phyloP scores from a whole-genome alignment of 345 rosid genomes.

The Cardamine chenopodiifolia region DNA sequence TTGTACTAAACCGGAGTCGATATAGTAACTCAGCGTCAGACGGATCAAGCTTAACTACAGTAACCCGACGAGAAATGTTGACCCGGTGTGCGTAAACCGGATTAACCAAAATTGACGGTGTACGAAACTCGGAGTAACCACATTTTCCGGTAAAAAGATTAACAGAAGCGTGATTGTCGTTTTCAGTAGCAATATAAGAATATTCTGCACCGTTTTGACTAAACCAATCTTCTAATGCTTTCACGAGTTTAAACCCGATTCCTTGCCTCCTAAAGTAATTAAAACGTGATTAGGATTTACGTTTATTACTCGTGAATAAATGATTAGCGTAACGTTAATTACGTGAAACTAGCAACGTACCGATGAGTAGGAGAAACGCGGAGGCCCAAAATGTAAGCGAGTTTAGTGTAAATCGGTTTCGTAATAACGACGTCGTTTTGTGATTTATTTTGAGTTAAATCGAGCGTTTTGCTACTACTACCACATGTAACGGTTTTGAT shows the following conservation, averaged over 20 bases:
- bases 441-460: not conserved
- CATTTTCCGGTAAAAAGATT: conserved; percentile 79
- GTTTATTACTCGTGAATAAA: conserved; percentile 3
- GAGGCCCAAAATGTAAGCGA: conserved; percentile 86
- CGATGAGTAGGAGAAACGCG: conserved; percentile 89
- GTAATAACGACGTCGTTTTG: conserved; percentile 9
- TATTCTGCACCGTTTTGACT: conserved; percentile 78
- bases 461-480: conserved; percentile 52
- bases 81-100: conserved; percentile 82
- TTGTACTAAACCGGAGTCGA: conserved; percentile 69
- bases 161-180: conserved; percentile 81
- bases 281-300: conserved; percentile 1
- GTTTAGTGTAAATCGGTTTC: conserved; percentile 59
- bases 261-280: conserved; percentile 73
- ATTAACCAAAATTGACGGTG: conserved; percentile 77
- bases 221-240: conserved; percentile 74
- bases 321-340: not conserved
- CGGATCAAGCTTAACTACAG: conserved; percentile 51
- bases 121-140: conserved; percentile 87
- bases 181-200: conserved; percentile 87
- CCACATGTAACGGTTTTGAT: conserved; percentile 94
- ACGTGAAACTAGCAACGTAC: conserved; percentile 32
- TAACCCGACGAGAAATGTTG: conserved; percentile 47
- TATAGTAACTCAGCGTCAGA: conserved; percentile 72
- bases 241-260: conserved; percentile 69